Base-by-base conservation (phyloP, 257 asterid genomes). In the Solanum peruvianum region DNA sequence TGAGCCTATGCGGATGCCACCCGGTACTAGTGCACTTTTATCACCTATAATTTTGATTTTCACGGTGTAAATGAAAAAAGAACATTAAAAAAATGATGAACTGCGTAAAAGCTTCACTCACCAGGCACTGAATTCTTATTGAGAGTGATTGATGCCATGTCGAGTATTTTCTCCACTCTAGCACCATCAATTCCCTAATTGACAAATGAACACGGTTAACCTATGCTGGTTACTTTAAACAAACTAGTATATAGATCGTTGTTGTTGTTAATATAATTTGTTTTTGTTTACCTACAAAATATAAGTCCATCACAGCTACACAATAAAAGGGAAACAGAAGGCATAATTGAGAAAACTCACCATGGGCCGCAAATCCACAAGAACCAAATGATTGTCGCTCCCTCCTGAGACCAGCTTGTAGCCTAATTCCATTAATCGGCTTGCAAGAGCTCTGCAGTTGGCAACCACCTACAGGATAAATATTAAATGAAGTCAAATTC, bases 51-150 rank as follows among this genome's bases (percentile, higher is more conserved):
- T 11, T 47, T 45, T 78, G 58, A 83, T 21, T 27, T 15, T 64
- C 21, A 58, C 58, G 23, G 39, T 41, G 25, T 83, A 82, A 87
- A 62, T 13, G 10, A 23, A 29, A 45, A 80, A 80, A 20, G 87
- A 69, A 23, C 23, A 69, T 78, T 2, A 0, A 6, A 44, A 56
- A 72, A 44, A 69, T 67, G 42, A 84, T 2, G 2, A 41, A 45
- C 70, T 42, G 20, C 29, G 72, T 42, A 58, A 49, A 52, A 78
- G 62, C 11, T 16, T 25, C 58, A 90, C 95, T 91, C 67, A 95
- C 99, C 99, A 12, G 99, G 98, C 64, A 97, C 98, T 27, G 99
- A 97, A 91, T 96, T 97, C 89, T 97, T 97, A 84, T 96, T 97
- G 85, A 97, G 96, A 41, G 98, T 97, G 64, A 97, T 97, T 8